Conservation (phyloP, 331 rosid species). For the Pyracantha coccinea region DNA sequence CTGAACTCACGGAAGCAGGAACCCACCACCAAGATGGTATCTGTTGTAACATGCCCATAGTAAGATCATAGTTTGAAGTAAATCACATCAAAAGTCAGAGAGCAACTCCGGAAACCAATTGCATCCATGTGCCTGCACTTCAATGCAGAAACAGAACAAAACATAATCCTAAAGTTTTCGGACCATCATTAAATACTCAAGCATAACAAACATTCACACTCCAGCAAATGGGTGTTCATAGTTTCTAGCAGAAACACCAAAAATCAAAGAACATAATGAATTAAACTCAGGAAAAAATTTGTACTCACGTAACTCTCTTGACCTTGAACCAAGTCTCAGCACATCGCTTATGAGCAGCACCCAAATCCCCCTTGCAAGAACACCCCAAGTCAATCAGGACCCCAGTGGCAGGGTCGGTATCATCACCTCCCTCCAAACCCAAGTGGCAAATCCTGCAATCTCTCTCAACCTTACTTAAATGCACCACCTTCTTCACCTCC, state of each 20-base stretch:
- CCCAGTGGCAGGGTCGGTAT: constrained; percentile 5
- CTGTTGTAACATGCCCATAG: background rate
- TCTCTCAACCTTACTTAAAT: constrained; percentile 19
- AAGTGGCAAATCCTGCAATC: constrained; percentile 39
- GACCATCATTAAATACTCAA: too few relatives aligned
- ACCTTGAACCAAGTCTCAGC: constrained; percentile 49
- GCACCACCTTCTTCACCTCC: constrained; percentile 28
- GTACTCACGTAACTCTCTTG: constrained; percentile 41
- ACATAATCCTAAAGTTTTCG: too few relatives aligned
- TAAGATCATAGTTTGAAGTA: background rate
- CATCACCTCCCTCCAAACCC: constrained; percentile 17
- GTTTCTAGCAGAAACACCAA: background rate
- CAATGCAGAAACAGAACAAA: too few relatives aligned
- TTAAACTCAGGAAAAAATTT: background rate
- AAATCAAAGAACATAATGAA: background rate
- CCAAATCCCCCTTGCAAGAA: constrained; percentile 36
- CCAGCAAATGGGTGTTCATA: background rate
- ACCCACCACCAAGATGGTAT: background rate
- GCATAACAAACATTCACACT: too few relatives aligned
- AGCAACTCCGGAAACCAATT: too few relatives aligned
- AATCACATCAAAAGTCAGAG: background rate
- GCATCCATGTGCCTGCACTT: too few relatives aligned
- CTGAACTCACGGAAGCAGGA: background rate
- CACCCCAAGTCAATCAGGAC: constrained; percentile 32
- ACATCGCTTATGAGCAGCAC: constrained; percentile 37